A percentile compares a stretch with the other conserved stretches of the same genome.
These are phyloP conservation scores for Arthrobotrys conoides DNA, from an alignment of 2,329 filamentous ascomycete genomes.

Conservation along the genomic window DNA sequence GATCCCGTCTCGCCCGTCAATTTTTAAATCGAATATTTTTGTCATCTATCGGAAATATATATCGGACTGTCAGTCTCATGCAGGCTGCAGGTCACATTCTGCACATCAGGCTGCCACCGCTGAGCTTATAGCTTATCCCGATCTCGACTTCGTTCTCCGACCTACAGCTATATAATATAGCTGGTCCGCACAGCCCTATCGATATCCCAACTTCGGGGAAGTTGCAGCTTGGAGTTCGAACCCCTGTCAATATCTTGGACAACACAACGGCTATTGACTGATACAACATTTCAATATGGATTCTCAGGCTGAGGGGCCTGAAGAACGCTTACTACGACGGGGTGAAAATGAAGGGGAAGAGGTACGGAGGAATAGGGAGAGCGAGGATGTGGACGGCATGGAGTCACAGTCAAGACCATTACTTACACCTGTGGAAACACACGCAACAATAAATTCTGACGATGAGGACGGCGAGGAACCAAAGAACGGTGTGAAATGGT, in stretches of 20 bases:
- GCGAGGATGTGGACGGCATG: conserved; percentile 11
- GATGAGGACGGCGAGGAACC: conserved; percentile 28
- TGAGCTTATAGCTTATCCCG: not conserved
- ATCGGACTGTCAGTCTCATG: not conserved
- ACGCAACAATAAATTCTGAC: conserved; percentile 8
- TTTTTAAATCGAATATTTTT: conserved; percentile 10
- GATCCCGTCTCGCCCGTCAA: conserved; percentile 4
- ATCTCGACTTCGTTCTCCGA: not conserved
- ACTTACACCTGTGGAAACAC: conserved; percentile 17
- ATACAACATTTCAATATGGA: conserved; percentile 29
- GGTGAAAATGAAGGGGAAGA: not conserved
- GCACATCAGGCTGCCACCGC: not conserved
- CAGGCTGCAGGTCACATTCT: not conserved
- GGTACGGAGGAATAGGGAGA: not conserved
- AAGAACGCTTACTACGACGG: conserved; percentile 25
- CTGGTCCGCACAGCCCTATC: not conserved
- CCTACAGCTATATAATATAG: not conserved
- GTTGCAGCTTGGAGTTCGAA: not conserved
- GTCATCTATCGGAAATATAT: not conserved
- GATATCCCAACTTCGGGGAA: not conserved
- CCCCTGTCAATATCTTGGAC: conserved; percentile 5
- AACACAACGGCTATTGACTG: conserved; percentile 24
- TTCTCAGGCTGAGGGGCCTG: conserved; percentile 34
- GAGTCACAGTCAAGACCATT: conserved; percentile 50
- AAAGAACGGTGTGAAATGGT: conserved; percentile 62